Base-by-base conservation (phyloP, 164 flowering plant genomes). In the Dillenia suffruticosa region DNA sequence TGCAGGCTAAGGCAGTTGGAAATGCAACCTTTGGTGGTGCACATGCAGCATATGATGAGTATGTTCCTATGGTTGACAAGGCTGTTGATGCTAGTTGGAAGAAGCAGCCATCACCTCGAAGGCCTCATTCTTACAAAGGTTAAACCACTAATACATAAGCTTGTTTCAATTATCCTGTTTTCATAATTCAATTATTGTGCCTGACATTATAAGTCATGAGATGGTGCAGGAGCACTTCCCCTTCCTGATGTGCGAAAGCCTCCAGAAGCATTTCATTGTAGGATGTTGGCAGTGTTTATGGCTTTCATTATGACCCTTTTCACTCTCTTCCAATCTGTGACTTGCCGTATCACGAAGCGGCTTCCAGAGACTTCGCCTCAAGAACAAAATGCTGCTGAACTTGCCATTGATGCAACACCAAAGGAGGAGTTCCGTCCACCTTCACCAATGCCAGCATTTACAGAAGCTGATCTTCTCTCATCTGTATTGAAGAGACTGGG, bases 41-140 rank as follows among this genome's bases (percentile, higher is more conserved):
- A 62, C 77, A 75, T 63, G 46, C 84, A 40, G 92, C 89, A 49
- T 86, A 81, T 72, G 96, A 87, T 74, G 96, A 91, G 68, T 84
- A 80, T 73, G 86, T 89, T 54, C 98, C 97, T 15, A 84, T 93
- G 90, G 92, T 90, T 24, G 97, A 93, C 80, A 93, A 93, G 71
- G 81, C 86, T 59, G 96, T 93, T 57, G 98, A 90, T 80, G 77
- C 85, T 62, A 73, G 77, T 56, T 88, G 92, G 95, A 82, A 86
- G 70, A 84, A 79, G 68, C 83, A 78, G 77, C 50, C 78, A 40
- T 49, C 84, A 19, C 61, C 68, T 58, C 82, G 72, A 57, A 83
- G 70, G 73, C 62, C 79, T 9, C 46, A 32, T 65, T 22, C 40
- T 4, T 32, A 84, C 40, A 81, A 81, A 84, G 95, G 98, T 32